Base-by-base conservation (phyloP, 305 asterid species). In the Striga hermonthica region DNA sequence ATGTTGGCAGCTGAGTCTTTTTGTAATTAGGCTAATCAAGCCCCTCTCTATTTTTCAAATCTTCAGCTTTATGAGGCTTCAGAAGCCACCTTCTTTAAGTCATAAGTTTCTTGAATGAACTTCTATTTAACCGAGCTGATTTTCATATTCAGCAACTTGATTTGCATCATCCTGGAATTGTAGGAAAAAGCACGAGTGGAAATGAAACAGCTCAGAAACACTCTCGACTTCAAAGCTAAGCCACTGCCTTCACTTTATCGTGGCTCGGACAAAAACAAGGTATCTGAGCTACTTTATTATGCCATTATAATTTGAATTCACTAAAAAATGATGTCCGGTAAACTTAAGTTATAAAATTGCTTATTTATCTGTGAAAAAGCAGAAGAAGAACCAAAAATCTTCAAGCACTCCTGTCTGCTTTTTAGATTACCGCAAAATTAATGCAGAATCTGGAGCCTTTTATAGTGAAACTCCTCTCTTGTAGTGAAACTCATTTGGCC, bases 171-270 rank as follows among this genome's bases (percentile, higher is more conserved):
- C 28, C 60, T 36, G 57, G 35, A 68, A 54, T 60, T 72, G 14
- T 75, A 84, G 89, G 85, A 75, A 66, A 82, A 56, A 68, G 73
- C 69, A 37, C 83, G 73, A 9, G 70, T 78, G 64, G 86, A 74
- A 40, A 63, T 64, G 7, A 82, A 78, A 73, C 78, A 71, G 74
- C 39, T 75, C 34, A 68, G 83, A 50, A 80, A 76, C 60, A 77
- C 69, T 70, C 79, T 81, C 68, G 74, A 76, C 70, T 78, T 81
- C 50, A 82, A 79, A 73, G 78, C 87, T 40, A 78, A 70, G 4
- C 78, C 80, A 6, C 31, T 74, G 56, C 84, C 84, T 41, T 66
- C 78, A 4, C 69, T 68, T 68, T 75, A 72, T 56, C 74, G 63
- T 6, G 82, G 71, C 11, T 60, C 80, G 2, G 78, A 80, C 50